These are phyloP conservation scores for Naematelia encephala DNA, from an alignment of 768 basidiomycete species.

Conservation along the genomic window DNA sequence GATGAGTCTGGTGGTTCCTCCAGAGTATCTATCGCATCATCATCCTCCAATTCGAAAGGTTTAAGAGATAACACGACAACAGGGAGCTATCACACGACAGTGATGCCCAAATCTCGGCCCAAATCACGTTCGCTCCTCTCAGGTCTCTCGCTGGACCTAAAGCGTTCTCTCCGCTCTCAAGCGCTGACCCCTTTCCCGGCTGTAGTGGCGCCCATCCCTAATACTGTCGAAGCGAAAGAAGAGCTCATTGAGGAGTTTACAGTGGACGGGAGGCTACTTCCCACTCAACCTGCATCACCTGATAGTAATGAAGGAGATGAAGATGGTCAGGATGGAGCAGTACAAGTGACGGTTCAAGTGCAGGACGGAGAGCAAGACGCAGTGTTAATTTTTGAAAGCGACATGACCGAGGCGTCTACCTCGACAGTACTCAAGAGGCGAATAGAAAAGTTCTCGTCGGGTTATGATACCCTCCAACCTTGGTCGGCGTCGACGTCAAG, in stretches of 20 bases:
- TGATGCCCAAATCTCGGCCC: conserved; percentile 14
- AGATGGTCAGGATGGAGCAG: background rate
- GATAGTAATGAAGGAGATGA: background rate
- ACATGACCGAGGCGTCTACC: background rate
- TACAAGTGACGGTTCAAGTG: background rate
- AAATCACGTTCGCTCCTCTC: conserved; percentile 35
- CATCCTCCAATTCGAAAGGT: too few species aligned
- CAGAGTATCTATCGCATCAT: background rate
- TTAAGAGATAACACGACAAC: too few species aligned
- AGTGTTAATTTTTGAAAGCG: too few species aligned
- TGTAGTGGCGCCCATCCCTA: background rate
- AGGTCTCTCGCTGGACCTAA: conserved; percentile 36
- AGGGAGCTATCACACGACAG: too few species aligned
- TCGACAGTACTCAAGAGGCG: conserved; percentile 6
- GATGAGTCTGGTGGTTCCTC: background rate
- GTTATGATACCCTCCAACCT: background rate
- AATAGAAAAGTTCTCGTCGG: background rate
- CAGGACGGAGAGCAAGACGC: background rate
- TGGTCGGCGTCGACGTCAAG: background rate
- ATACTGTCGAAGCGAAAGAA: conserved; percentile 10
- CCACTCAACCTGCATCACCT: conserved; percentile 15
- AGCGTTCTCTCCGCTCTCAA: conserved; percentile 28
- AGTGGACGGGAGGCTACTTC: conserved; percentile 11
- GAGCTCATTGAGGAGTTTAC: conserved; percentile 1
- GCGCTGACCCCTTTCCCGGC: conserved; percentile 1